Evolutionary conservation across 768 basidiomycete species (phyloP), one percentile per base, ranked within the genome.

Genomic region (Multifurca ochricompacta): DNA sequence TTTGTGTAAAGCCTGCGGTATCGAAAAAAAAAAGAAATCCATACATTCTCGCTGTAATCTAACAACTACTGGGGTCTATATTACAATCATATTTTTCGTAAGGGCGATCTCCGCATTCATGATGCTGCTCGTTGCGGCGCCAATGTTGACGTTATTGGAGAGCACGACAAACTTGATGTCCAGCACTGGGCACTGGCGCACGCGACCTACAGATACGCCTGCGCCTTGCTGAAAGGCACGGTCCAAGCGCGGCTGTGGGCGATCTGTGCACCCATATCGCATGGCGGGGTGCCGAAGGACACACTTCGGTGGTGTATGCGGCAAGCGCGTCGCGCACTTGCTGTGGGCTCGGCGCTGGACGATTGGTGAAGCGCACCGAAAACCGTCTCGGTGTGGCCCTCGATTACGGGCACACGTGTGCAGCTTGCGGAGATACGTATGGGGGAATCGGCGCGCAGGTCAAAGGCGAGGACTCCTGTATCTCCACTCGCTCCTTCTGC

Each of bases 31-130:
- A n/a, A n/a, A 27, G 34, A 28, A 35, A 27, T 23, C 27, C 41
- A 14, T 36, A 44, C 34, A 46, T 46, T 37, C 46, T 46, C 18
- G 32, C n/a, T 21, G 35, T 19, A 11, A n/a, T 30, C 21, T n/a
- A 7, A 31, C 28, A 21, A 75, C 66, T 63, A 66, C n/a, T n/a
- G n/a, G n/a, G n/a, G 83, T 39, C 45, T 63, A 64, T 25, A 64
- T 37, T 9, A 35, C 3, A 31, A 77, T 55, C 43, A 82, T 56
- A 14, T 86, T 87, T 70, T 85, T 91, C 37, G 85, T 67, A 6
- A 92, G 80, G n/a, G 93, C 93, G n/a, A 87, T 71, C 73, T 97
- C 93, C 2, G 95, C 95, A 66, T 98, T 99, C 64, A 98, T 94
- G 66, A 99, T 88, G 60, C 87, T 91, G 59, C 89, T 92, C 45